These are phyloP conservation scores for Venturia carpophila DNA, from an alignment of 2,329 filamentous ascomycete species.

Conservation along the genomic window DNA sequence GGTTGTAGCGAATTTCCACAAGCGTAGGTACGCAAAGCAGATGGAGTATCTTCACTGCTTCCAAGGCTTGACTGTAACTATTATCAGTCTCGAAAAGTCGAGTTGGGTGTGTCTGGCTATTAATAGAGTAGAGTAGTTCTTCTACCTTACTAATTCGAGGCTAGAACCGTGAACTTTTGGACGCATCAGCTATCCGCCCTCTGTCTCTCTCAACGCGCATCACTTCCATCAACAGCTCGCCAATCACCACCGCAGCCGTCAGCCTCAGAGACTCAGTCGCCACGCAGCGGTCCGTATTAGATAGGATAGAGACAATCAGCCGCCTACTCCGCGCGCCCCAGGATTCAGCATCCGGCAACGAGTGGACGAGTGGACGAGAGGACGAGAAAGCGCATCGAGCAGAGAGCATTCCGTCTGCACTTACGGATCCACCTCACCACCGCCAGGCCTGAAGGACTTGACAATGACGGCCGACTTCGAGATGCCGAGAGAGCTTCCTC, in stretches of 20 bases:
- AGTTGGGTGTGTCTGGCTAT: background rate
- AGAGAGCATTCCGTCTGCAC: background rate
- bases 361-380: background rate
- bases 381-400: background rate
- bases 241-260: background rate
- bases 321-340: background rate
- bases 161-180: background rate
- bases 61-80: no score
- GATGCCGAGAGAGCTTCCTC: constrained; percentile 8
- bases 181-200: background rate
- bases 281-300: background rate
- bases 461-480: constrained; percentile 11
- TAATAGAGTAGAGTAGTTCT: background rate
- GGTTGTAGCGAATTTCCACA: no score
- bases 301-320: background rate
- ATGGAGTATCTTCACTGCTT: no score
- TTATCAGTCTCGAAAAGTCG: no score
- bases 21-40: no score
- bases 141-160: background rate
- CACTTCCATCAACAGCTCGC: background rate
- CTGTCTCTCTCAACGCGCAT: background rate
- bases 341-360: background rate
- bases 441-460: background rate
- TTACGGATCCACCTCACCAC: background rate
- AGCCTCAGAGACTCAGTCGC: background rate